Percentiles rank a stretch among this genome's conserved stretches.
phyloP scores from a whole-genome alignment of 805 yeast species.

The Spathaspora sp. region DNA sequence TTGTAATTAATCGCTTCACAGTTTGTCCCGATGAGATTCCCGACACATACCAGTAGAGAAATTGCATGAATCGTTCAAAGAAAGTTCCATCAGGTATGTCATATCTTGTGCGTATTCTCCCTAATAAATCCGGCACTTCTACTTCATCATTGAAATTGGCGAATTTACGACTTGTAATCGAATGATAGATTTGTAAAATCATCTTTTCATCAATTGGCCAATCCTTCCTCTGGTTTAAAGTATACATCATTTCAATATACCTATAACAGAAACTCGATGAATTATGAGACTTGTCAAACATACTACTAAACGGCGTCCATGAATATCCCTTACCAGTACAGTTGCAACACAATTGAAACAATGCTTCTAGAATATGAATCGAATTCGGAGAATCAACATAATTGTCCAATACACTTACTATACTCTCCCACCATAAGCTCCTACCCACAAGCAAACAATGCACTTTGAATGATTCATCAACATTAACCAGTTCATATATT shows the following conservation, averaged over 20 bases:
- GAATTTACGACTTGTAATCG: constrained; percentile 29
- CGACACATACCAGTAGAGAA: constrained; percentile 31
- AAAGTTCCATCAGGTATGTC: constrained; percentile 26
- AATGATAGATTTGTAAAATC: constrained; percentile 24
- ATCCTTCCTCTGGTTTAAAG: constrained; percentile 18
- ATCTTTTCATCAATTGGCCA: constrained; percentile 36
- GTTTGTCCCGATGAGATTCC: constrained; percentile 17
- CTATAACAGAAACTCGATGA: constrained; percentile 14
- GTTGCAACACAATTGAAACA: constrained; percentile 5
- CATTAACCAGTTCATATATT: neutral
- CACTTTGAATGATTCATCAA: constrained; percentile 10
- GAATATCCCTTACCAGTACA: neutral
- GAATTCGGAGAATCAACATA: constrained; percentile 2
- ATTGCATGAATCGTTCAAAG: constrained; percentile 34
- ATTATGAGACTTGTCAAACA: constrained; percentile 2
- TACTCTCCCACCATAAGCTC: constrained; percentile 20
- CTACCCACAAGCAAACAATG: constrained; percentile 10
- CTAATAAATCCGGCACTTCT: constrained; percentile 18
- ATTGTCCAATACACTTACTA: constrained; percentile 13
- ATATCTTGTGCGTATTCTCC: constrained; percentile 17
- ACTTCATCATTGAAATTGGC: constrained; percentile 35
- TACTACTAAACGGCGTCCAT: constrained; percentile 3
- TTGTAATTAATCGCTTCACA: constrained; percentile 28
- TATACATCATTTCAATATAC: constrained; percentile 25
- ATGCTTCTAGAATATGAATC: constrained; percentile 5